A percentile compares a stretch with the other conserved stretches of the same genome.
Evolutionary conservation across 352 stramenopile species (phyloP).

Genomic region (Blastocystis sp.): DNA sequence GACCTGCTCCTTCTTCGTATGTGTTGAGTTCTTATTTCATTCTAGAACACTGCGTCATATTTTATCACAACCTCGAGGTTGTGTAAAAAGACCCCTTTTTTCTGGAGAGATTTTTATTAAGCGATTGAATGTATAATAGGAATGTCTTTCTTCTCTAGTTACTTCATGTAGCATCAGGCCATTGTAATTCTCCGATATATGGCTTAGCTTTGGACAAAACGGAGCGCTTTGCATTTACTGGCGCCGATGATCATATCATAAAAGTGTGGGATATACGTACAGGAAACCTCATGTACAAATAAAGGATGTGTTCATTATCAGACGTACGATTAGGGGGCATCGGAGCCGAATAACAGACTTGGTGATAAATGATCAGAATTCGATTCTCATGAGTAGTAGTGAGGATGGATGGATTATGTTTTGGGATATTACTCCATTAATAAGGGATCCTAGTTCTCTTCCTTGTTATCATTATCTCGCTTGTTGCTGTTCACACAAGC

Average conservation of each 20-base stretch:
- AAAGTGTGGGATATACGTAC: constrained; percentile 88
- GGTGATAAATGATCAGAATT: neutral
- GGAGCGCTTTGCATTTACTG: constrained; percentile 88
- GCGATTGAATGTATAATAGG: neutral
- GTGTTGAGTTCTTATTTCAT: too few relatives aligned
- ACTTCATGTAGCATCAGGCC: neutral
- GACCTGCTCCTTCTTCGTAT: neutral
- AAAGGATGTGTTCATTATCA: neutral
- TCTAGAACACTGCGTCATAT: too few relatives aligned
- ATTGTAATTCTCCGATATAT: constrained; percentile 70
- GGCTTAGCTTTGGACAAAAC: constrained; percentile 88
- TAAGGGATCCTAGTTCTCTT: neutral
- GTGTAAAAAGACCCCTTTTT: neutral
- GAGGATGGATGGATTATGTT: constrained; percentile 40
- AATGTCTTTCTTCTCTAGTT: neutral
- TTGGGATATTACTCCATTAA: constrained; percentile 29
- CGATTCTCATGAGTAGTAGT: constrained; percentile 16
- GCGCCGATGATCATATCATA: constrained; percentile 89
- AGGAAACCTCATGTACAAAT: neutral
- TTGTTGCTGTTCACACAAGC: neutral
- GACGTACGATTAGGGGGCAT: constrained; percentile 19
- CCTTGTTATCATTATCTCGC: neutral
- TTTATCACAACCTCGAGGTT: too few relatives aligned
- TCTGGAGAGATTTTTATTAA: neutral
- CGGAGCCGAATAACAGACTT: constrained; percentile 40